Base-by-base conservation (phyloP, 306 rosid genomes). In the Bauhinia variegata region DNA sequence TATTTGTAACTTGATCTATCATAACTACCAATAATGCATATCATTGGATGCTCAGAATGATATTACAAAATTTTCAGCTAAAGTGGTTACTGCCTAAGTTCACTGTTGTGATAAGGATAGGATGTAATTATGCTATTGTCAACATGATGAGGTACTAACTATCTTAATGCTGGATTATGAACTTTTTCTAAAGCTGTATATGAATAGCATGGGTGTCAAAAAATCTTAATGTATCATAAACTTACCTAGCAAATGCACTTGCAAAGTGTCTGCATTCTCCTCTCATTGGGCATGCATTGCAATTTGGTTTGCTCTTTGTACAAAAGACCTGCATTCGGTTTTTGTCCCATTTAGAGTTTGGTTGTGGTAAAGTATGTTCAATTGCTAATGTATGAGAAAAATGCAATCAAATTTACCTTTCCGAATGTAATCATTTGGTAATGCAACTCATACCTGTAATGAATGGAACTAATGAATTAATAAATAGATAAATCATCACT, bases 351-450 rank as follows among this genome's bases (percentile, higher is more conserved):
- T 69, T 75, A 60, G 73, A 72, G 59, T 23, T 54, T 48, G 63
- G 76, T 76, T 63, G 62, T 56, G 52, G 60, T 80, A 63, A 68
- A 65, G 19, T 60, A 46, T 15, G 54, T 50, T 14, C 37, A 68
- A 38, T 56, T 23, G 36, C 42, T 71, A 41, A 52, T 30, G 44
- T 68, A 19, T 17, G 13, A 58, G 42, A 78, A 54, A 54, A 71
- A 57, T 67, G 61, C 52, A 69, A 19, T 57, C 81, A n/a, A n/a
- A n/a, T n/a, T n/a, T n/a, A 88, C 99, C 97, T 95, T 95, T 85
- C 99, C 99, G 79, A 95, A 95, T 67, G 99, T 95, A 79, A 95
- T 95, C 92, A 95, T 80, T 85, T 95, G 99, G 77, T 91, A 95
- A 82, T 95, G 99, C 75, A 95, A 83, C 81, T 95, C 99, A 68